Base-by-base conservation (phyloP, 225 moss, liverwort and hornwort species). In the Anthoceros angustus region DNA sequence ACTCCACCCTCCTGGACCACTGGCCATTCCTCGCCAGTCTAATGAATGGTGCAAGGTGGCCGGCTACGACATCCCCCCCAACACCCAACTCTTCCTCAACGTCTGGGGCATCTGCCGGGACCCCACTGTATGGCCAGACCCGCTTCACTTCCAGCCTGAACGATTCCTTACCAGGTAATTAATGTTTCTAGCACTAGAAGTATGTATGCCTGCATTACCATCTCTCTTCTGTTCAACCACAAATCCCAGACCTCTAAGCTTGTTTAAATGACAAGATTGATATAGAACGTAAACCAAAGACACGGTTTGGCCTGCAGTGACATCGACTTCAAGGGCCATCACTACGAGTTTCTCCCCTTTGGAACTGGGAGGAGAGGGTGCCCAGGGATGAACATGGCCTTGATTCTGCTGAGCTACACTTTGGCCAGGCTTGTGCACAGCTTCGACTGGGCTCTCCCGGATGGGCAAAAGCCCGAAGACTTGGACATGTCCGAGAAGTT, bases 71-170 rank as follows among this genome's bases (percentile, higher is more conserved):
- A 48, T 48, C 46, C 46, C 9, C 2, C 9, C 46, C 12, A 48
- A 48, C 46, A 48, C 41, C 76, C 11, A 71, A 65, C 42, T 48
- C 46, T 48, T 48, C 46, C 46, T 48, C 46, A 48, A 48, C 46
- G 46, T 48, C 14, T 48, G 46, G 46, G 46, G 46, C 46, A 48
- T 48, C 46, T 48, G 46, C 46, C 46, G 46, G 46, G 46, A 48
- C 46, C 46, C 46, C 46, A 48, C 46, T 1, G 46, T 48, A 48
- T 48, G 46, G 46, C 46, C 46, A 48, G 46, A 48, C 46, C 46
- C 46, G 18, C 46, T 48, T 48, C 46, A 48, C 46, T 48, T 48
- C 46, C 46, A 48, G 46, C 46, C 46, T 48, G 46, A 48, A 18
- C 46, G 46, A 48, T 48, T 48, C 46, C 46, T 48, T 48, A 48